Base-by-base conservation (phyloP, 1,284 basidiomycete genomes). In the Boletus sp. region DNA sequence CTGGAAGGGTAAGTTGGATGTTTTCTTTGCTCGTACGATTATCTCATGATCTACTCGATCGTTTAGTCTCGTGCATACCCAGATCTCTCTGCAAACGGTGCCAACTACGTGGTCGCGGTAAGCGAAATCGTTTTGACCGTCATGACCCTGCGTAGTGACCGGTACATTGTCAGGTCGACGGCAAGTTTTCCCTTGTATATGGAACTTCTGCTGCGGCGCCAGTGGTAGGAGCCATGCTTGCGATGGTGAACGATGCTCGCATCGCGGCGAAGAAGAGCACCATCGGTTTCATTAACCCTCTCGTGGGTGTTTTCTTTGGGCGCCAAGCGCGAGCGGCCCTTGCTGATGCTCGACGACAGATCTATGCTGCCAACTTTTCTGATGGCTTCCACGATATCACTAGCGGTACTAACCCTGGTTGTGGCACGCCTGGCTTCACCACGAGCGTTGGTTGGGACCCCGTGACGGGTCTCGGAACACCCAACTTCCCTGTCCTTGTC, bases 171-270 rank as follows among this genome's bases (percentile, higher is more conserved):
- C 38, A 64, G 62, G 0, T 70, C 7, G 64, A 72, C 32, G 70
- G 71, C 33, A 57, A 61, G 32, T 72, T 71, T 46, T 56, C 44
- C 2, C 62, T 59, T 7, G 65, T 69, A 2, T 68, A 52, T 41
- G 72, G 71, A 32, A 72, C 72, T 1, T 74, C 72, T 9, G 68
- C 70, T 4, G 44, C 70, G 1, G n/a, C 70, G 4, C 78, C 78
- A 0, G 69, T 72, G 3, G 52, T 74, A n/a, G 71, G 70, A 14
- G 61, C 71, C 10, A 69, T 79, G 32, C 56, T 79, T 25, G 62
- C 74, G 0, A 62, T 78, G 57, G 59, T 80, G 30, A 79, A 79
- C 51, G 77, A 79, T 56, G 72, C 72, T 2, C 66, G 73, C 20
- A 53, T 76, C 22, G 60, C 64, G 3, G 1, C 36, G 3, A 64